Evolutionary conservation across 148 eudicot species (phyloP).

Genomic region (Selenicereus undatus): DNA sequence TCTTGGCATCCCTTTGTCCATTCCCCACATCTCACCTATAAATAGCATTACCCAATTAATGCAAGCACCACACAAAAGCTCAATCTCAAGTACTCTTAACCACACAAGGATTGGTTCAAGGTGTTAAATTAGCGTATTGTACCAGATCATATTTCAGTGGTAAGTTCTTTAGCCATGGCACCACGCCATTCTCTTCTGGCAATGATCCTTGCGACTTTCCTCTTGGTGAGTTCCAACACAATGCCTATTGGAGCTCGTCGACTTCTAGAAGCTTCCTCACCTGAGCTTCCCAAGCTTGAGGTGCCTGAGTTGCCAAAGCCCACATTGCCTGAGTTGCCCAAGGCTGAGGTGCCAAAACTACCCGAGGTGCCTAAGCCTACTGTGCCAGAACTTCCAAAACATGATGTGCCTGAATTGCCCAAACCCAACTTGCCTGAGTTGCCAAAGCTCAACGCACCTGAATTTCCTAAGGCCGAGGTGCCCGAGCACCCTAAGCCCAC

Average conservation of each 20-base stretch:
- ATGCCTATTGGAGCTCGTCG: conserved; percentile 13
- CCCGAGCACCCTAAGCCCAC: no score
- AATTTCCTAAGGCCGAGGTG: conserved; percentile 10
- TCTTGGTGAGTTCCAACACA: conserved; percentile 4
- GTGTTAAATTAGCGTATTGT: neutral
- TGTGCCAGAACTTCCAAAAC: conserved; percentile 4
- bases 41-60: neutral
- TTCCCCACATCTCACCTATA: neutral
- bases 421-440: neutral
- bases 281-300: neutral
- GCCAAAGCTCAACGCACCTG: conserved; percentile 9
- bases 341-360: conserved; percentile 15
- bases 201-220: conserved; percentile 11
- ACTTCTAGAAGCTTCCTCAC: conserved; percentile 11
- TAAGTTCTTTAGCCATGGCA: conserved; percentile 14
- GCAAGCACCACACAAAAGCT: neutral
- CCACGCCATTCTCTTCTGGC: neutral
- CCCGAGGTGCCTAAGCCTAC: conserved; percentile 13
- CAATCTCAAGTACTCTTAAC: neutral
- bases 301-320: neutral
- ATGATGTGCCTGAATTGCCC: conserved; percentile 1
- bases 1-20: neutral
- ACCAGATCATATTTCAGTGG: neutral
- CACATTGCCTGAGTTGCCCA: conserved; percentile 6
- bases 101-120: neutral